Conservation (phyloP, 192 early-diverging fungal species). For the Phycomyces blakesleeanus region DNA sequence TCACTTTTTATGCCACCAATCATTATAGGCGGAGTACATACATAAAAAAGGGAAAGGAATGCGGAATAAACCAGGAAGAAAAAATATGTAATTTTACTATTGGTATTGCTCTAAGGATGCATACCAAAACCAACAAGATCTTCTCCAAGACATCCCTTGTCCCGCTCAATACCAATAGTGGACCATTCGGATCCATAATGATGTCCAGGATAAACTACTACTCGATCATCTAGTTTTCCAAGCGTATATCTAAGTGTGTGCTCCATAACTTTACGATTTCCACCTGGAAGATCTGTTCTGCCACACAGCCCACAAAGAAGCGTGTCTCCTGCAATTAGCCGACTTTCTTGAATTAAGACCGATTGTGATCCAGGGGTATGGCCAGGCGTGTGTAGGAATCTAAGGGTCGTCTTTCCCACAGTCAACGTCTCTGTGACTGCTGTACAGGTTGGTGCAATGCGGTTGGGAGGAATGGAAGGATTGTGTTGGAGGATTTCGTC, state of each 20-base stretch:
- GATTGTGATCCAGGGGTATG: conserved; percentile 88
- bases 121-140: conserved; percentile 39
- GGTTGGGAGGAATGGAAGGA: conserved; percentile 40
- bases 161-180: conserved; percentile 61
- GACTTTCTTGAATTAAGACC: conserved; percentile 66
- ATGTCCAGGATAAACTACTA: conserved; percentile 89
- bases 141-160: conserved; percentile 39
- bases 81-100: background rate
- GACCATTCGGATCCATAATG: conserved; percentile 82
- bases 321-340: conserved; percentile 86
- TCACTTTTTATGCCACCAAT: too few relatives aligned
- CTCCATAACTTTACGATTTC: conserved; percentile 58
- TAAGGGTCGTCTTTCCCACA: conserved; percentile 49
- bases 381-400: conserved; percentile 90
- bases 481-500: conserved; percentile 63
- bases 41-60: background rate
- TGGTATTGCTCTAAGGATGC: background rate
- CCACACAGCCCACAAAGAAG: conserved; percentile 76
- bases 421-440: conserved; percentile 14
- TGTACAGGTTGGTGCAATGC: conserved; percentile 29
- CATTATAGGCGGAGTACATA: too few relatives aligned
- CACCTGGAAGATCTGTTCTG: conserved; percentile 80
- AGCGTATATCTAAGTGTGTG: conserved; percentile 67
- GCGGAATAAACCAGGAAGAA: too few relatives aligned
- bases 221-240: conserved; percentile 50